Conservation (phyloP, 768 basidiomycete species). For the Tulasnella calospora region DNA sequence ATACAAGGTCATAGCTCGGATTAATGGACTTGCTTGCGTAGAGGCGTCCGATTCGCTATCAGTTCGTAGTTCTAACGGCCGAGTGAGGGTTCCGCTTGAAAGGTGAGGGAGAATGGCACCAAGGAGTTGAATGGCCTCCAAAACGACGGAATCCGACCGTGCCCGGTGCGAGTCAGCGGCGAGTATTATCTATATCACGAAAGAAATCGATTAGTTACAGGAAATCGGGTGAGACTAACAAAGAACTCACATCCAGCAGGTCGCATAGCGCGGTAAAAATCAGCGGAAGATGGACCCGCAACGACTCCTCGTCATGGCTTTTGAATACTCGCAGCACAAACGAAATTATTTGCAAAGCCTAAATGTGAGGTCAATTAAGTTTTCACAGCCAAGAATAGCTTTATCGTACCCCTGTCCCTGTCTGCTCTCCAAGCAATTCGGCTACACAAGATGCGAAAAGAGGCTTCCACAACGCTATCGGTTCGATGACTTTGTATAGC, state of each 20-base stretch:
- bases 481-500: conserved; percentile 90
- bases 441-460: conserved; percentile 44
- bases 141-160: background rate
- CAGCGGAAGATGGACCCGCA: conserved; percentile 72
- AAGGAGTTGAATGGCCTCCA: background rate
- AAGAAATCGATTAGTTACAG: background rate
- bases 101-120: background rate
- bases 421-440: background rate
- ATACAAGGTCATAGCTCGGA: conserved; percentile 11
- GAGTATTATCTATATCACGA: background rate
- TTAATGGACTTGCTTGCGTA: background rate
- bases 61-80: background rate
- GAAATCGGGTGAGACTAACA: background rate
- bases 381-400: background rate
- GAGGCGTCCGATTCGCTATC: background rate
- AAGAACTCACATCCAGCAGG: conserved; percentile 51
- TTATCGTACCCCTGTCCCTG: background rate
- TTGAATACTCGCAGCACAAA: conserved; percentile 74
- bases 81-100: background rate
- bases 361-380: background rate
- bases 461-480: conserved; percentile 78
- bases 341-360: conserved; percentile 63
- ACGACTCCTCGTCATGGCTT: conserved; percentile 81
- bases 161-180: background rate
- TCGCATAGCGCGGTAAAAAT: conserved; percentile 67